Conservation (phyloP, 345 rosid species). For the Lepidium sativum region DNA sequence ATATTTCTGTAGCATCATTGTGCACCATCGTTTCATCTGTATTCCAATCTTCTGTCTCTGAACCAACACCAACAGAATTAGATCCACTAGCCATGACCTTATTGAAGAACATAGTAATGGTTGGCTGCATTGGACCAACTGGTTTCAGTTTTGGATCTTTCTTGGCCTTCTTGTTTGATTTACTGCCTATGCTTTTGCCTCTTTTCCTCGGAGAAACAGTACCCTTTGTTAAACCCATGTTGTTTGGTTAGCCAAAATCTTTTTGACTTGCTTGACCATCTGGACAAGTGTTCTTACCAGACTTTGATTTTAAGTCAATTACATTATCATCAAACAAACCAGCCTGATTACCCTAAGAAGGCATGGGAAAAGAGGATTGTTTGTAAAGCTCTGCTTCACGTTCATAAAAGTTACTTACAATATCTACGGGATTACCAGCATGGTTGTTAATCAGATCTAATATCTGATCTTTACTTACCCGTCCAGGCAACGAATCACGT, state of each 20-base stretch:
- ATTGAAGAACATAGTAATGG: constrained; percentile 60
- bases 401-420: constrained; percentile 74
- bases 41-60: constrained; percentile 26
- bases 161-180: constrained; percentile 55
- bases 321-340: constrained; percentile 18
- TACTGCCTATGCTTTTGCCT: constrained; percentile 37
- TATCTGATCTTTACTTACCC: constrained; percentile 67
- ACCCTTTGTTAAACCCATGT: constrained; percentile 28
- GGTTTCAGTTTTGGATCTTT: constrained; percentile 31
- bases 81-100: constrained; percentile 35
- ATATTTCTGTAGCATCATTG: constrained; percentile 24
- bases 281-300: constrained; percentile 24
- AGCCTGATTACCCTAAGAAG: constrained; percentile 22
- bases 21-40: constrained; percentile 27
- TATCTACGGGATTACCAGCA: constrained; percentile 51
- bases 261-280: constrained; percentile 22
- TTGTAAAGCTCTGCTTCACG: constrained; percentile 59
- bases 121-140: constrained; percentile 57
- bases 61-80: constrained; percentile 21
- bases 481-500: constrained; percentile 49
- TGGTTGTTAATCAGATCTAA: constrained; percentile 47
- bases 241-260: constrained; percentile 28
- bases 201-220: constrained; percentile 41
- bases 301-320: constrained; percentile 25
- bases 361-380: constrained; percentile 32